phyloP scores from a whole-genome alignment of 2,329 filamentous ascomycete species.

The Allantophomopsis cytisporea region DNA sequence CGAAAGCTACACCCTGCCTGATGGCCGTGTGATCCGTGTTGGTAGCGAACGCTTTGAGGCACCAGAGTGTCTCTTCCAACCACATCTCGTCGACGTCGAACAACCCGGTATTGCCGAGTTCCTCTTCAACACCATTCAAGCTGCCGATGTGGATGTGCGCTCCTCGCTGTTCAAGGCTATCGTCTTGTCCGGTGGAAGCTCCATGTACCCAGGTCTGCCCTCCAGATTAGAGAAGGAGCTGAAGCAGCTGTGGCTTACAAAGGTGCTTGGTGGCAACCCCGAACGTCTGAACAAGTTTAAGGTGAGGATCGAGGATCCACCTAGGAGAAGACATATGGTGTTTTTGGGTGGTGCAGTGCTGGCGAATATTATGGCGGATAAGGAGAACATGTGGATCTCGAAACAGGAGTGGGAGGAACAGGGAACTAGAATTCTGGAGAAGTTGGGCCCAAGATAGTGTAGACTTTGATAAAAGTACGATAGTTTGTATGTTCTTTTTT shows the following conservation, averaged over 20 bases:
- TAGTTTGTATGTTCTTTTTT: no score
- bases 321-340: conserved; percentile 96
- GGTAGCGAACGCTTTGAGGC: conserved; percentile 97
- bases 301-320: conserved; percentile 96
- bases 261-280: conserved; percentile 79
- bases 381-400: conserved; percentile 97
- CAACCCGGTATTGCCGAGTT: conserved; percentile 95
- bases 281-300: conserved; percentile 98
- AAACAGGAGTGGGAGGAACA: conserved; percentile 97
- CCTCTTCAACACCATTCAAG: conserved; percentile 96
- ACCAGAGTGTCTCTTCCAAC: conserved; percentile 96
- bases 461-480: no score
- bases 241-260: conserved; percentile 96
- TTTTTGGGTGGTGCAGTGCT: conserved; percentile 93
- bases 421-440: conserved; percentile 72
- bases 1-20: conserved; percentile 93
- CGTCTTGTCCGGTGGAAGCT: conserved; percentile 89
- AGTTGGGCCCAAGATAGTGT: conserved; percentile 71
- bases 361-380: conserved; percentile 98
- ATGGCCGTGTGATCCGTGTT: conserved; percentile 90
- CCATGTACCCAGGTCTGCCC: conserved; percentile 96
- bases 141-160: conserved; percentile 88
- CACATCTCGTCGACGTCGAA: conserved; percentile 93
- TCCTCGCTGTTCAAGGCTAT: conserved; percentile 94
- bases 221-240: conserved; percentile 95